These are phyloP conservation scores for Aspergillus latus DNA, from an alignment of 2,329 filamentous ascomycete species.

Conservation along the genomic window DNA sequence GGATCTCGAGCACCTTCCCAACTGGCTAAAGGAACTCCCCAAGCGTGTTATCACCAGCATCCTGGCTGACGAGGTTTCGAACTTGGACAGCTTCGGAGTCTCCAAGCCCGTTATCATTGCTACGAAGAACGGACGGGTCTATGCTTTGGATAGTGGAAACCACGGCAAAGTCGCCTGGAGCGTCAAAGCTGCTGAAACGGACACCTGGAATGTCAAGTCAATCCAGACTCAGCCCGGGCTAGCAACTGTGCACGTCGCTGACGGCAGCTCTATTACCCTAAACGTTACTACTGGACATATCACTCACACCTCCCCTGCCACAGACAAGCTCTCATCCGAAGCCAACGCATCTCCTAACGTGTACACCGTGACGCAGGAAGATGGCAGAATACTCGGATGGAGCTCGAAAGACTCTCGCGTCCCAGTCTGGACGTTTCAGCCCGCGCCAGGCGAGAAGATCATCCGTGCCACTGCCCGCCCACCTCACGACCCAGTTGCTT, in stretches of 20 bases:
- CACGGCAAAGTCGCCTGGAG: conserved; percentile 76
- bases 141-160: conserved; percentile 74
- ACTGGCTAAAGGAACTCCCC: conserved; percentile 69
- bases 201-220: conserved; percentile 66
- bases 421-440: conserved; percentile 71
- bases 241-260: conserved; percentile 59
- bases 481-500: conserved; percentile 81
- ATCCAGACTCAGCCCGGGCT: conserved; percentile 63
- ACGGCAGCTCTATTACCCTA: conserved; percentile 61
- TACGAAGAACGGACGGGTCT: conserved; percentile 74
- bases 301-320: conserved; percentile 31
- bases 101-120: conserved; percentile 80
- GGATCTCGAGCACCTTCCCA: conserved; percentile 72
- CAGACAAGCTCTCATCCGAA: conserved; percentile 32
- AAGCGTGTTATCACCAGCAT: conserved; percentile 66
- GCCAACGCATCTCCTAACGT: conserved; percentile 32
- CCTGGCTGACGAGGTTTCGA: conserved; percentile 54
- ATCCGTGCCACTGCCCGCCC: conserved; percentile 67
- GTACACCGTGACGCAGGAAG: conserved; percentile 44
- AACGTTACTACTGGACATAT: conserved; percentile 47
- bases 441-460: conserved; percentile 66
- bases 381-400: conserved; percentile 48
- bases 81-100: conserved; percentile 71
- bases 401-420: conserved; percentile 34
- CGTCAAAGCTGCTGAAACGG: conserved; percentile 60